A percentile compares a stretch with the other conserved stretches of the same genome.
Evolutionary conservation across 306 rosid species (phyloP).

Genomic region (Glycine tomentella): DNA sequence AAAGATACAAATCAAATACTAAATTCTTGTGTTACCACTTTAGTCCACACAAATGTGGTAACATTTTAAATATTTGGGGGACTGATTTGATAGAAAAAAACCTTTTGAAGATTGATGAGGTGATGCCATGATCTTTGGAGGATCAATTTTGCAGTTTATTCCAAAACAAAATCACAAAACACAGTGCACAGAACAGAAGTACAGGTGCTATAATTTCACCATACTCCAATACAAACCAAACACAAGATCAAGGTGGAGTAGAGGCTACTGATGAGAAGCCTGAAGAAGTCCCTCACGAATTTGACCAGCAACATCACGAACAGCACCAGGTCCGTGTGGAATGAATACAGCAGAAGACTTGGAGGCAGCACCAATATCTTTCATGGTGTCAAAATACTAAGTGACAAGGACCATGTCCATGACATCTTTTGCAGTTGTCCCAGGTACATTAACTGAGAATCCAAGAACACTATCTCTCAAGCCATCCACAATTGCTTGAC

Average conservation of each 20-base stretch:
- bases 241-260: slow-evolving; percentile 2
- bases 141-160: slow-evolving; percentile 5
- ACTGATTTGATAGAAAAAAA: background rate
- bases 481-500: slow-evolving; percentile 96
- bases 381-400: slow-evolving; percentile 96
- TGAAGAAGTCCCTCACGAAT: slow-evolving; percentile 96
- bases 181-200: slow-evolving; percentile 8
- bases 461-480: slow-evolving; percentile 92
- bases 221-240: slow-evolving; percentile 32
- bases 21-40: background rate
- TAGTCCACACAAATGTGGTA: background rate
- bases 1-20: background rate
- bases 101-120: slow-evolving; percentile 3
- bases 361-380: slow-evolving; percentile 91
- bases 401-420: slow-evolving; percentile 99
- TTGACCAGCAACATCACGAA: slow-evolving; percentile 85
- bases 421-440: slow-evolving; percentile 89
- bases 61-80: background rate
- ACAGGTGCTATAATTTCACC: slow-evolving; percentile 7
- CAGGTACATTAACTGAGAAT: slow-evolving; percentile 88
- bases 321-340: slow-evolving; percentile 99
- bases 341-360: slow-evolving; percentile 95
- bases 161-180: slow-evolving; percentile 25
- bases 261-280: slow-evolving; percentile 59
- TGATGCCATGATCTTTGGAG: slow-evolving; percentile 6